Conservation (phyloP, 139 green algal species). For the Chlamydomonas sphaeroides region DNA sequence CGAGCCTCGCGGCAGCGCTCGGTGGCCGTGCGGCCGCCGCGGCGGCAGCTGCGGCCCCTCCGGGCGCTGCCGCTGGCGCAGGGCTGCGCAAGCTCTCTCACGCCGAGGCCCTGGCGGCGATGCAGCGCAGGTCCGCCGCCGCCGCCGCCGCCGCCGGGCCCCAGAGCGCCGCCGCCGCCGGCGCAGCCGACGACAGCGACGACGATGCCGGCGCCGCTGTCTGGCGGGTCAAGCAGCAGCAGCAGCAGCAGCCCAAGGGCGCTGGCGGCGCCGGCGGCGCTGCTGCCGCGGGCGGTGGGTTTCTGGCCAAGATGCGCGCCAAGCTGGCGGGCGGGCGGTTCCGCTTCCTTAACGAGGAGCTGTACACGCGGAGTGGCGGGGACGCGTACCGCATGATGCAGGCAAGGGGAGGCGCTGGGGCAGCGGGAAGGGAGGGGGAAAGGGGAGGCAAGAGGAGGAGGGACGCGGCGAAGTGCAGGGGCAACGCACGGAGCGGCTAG, state of each 20-base stretch:
- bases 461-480: too few relatives aligned
- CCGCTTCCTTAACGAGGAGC: conserved; percentile 93
- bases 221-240: too few relatives aligned
- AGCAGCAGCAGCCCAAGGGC: too few relatives aligned
- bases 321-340: conserved; percentile 87
- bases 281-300: background rate
- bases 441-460: too few relatives aligned
- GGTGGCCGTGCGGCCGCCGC: background rate
- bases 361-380: conserved; percentile 89
- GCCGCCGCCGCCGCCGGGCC: background rate
- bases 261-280: too few relatives aligned
- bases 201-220: background rate
- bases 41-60: background rate
- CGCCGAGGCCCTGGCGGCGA: conserved; percentile 2
- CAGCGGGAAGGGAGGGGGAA: too few relatives aligned
- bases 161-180: background rate
- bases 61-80: background rate
- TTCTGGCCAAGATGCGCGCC: conserved; percentile 81
- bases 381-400: conserved; percentile 76
- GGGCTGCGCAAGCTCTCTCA: conserved; percentile 18
- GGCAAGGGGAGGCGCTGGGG: too few relatives aligned
- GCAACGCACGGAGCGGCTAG: too few relatives aligned
- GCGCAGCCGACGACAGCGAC: background rate
- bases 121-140: background rate
- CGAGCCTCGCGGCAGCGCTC: background rate